Evolutionary conservation across 1,139 yeast genomes (phyloP), one percentile per base, ranked within the genome.

Genomic region (Debaryomyces sp.): DNA sequence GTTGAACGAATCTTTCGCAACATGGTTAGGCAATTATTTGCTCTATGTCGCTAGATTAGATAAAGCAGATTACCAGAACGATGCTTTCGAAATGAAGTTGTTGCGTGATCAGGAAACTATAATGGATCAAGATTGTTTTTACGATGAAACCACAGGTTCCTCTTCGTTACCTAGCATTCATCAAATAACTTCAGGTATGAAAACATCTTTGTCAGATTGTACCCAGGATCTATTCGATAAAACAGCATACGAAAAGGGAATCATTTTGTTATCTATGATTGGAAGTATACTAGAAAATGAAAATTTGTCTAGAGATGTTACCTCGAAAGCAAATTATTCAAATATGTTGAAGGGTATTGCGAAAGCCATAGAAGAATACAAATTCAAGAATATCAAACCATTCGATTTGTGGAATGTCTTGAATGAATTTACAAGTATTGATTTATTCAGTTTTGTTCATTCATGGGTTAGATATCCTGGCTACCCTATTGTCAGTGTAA

Each of bases 1-100:
- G 92, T 70, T 87, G 51, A 85, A 86, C 56, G 95, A 87, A 66
- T 70, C 89, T 1, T 83, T 87, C 67, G 92, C 94, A 0, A 85
- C 92, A 0, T 83, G 83, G 78, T 72, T 81, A 46, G 87, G 87
- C 0, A 75, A 79, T 55, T 70, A 72, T 49, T 62, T 78, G 1
- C 62, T 81, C 12, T 52, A 54, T 7, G 45, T 55, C 9, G 65
- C 68, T 6, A 62, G 64, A n/a, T 51, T 73, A 12, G 73, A 68
- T 41, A 44, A 54, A 1, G 54, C 59, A 4, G 72, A 67, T 40
- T 50, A 55, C 9, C 52, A 54, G 21, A 57, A 60, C 9, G 33
- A 26, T 15, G 27, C 15, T 5, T 44, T 71, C 74, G 76, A 51
- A 52, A 23, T 59, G 5, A 68, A 68, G 38, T 61, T 62, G 24